Base-by-base conservation (phyloP, 1,284 basidiomycete genomes). In the Pseudozyma sp. region DNA sequence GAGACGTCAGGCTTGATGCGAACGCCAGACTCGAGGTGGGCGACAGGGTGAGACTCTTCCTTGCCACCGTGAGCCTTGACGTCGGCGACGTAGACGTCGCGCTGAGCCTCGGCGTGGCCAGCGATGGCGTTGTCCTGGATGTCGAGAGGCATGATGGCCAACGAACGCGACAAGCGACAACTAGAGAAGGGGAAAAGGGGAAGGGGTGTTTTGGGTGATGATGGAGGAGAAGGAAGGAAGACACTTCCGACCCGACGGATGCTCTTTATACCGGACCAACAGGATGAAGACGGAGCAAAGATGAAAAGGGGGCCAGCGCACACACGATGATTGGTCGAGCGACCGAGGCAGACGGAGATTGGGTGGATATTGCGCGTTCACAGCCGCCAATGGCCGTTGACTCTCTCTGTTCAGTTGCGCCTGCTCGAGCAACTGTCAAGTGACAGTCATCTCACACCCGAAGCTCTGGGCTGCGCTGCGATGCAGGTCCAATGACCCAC, bases 121-220 rank as follows among this genome's bases (percentile, higher is more conserved):
- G 70, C 73, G 42, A 69, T 52, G 54, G 67, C 47, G 66, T 69
- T 54, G 58, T 78, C 76, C 61, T 68, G 67, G 37, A 60, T 63
- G 50, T 69, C 71, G 58, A 56, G 30, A 48, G 59, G 58, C 71
- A 74, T 74, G 54, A 4, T 68, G 54, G 19, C 17, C 37, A 17
- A 35, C 16, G 24, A 34, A 17, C 40, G 42, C 30, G 16, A 42
- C n/a, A n/a, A n/a, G n/a, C n/a, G n/a, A n/a, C 7, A 17, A 17
- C 16, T n/a, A 2, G 17, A 46, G 17, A 17, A 10, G 31, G 31
- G 34, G 35, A 35, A 9, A 24, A 29, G 46, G 17, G 47, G 58
- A 42, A 14, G 50, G 33, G 43, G 37, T 33, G 58, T 37, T 53
- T 47, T 31, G 54, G 33, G 29, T 29, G 31, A 2, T 14, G 40